Percentiles rank a stretch among this genome's conserved stretches.
Evolutionary conservation across 331 rosid genomes (phyloP).

Genomic region (Pyracantha coccinea): DNA sequence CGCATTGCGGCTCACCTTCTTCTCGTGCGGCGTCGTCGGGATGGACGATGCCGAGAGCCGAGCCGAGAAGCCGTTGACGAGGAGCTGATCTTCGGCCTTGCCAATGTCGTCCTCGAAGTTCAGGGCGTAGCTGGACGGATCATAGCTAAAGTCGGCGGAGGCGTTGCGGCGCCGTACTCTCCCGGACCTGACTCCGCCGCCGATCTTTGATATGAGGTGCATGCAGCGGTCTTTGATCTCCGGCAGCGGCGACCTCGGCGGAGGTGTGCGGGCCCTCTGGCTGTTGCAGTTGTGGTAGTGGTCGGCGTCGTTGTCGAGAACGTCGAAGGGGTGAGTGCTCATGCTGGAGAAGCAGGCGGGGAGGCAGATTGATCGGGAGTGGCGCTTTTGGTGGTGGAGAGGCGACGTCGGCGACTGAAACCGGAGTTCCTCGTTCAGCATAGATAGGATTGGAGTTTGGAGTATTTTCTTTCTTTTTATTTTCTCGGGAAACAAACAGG

Average conservation of each 20-base stretch:
- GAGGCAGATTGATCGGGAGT: constrained; percentile 4
- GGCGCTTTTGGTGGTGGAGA: constrained; percentile 12
- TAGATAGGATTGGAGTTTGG: not conserved
- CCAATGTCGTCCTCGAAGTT: constrained; percentile 33
- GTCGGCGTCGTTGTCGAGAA: not conserved
- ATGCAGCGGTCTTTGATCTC: constrained; percentile 16
- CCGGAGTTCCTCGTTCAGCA: constrained; percentile 1
- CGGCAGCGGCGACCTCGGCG: constrained; percentile 18
- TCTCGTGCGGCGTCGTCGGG: not conserved
- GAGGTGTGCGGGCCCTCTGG: not conserved
- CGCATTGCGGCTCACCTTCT: not conserved
- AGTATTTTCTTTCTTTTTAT: not conserved
- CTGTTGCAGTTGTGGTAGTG: not conserved
- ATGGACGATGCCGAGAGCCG: constrained; percentile 20
- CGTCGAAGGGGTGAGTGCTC: constrained; percentile 11
- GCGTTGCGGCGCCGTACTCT: not conserved
- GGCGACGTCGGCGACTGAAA: not conserved
- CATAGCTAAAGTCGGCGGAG: constrained; percentile 33
- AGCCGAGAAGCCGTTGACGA: constrained; percentile 10
- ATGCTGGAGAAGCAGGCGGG: constrained; percentile 25
- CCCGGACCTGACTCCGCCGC: not conserved
- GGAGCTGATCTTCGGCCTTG: constrained; percentile 12
- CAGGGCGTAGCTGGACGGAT: constrained; percentile 38
- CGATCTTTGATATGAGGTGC: constrained; percentile 14
- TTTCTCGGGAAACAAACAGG: not conserved